A percentile compares a stretch with the other conserved stretches of the same genome.
phyloP scores from a whole-genome alignment of 345 rosid genomes.

The Heritiera fomes region DNA sequence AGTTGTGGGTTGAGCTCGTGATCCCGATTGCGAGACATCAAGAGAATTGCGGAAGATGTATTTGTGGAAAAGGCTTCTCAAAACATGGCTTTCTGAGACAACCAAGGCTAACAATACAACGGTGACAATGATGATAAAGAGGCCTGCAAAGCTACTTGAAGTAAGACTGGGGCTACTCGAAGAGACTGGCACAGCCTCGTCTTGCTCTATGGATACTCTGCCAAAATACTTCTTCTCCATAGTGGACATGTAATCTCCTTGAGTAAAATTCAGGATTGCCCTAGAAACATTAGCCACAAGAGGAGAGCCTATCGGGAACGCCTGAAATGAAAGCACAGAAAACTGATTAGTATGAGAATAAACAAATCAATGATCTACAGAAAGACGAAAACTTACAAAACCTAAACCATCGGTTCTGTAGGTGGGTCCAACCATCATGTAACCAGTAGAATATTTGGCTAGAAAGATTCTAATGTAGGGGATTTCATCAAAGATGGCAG shows the following conservation, averaged over 20 bases:
- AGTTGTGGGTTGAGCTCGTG: not conserved
- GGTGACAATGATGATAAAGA: not conserved
- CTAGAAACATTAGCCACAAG: conserved; percentile 5
- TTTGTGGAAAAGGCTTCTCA: not conserved
- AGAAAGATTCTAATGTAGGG: not conserved
- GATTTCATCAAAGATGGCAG: conserved; percentile 9
- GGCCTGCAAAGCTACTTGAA: conserved; percentile 1
- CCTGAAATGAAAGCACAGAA: not conserved
- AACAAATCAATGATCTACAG: no score
- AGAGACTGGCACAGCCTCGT: not conserved
- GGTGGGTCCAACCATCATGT: not conserved
- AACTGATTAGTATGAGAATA: not conserved
- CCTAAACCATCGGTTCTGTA: conserved; percentile 4
- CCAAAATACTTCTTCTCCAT: not conserved
- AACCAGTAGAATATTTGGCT: not conserved
- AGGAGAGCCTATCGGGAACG: not conserved
- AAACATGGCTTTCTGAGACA: no score
- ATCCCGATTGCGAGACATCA: not conserved
- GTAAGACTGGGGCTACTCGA: conserved; percentile 8
- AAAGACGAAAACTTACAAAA: not conserved
- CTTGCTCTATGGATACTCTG: not conserved
- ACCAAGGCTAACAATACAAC: no score
- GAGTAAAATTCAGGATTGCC: not conserved
- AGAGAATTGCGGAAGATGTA: not conserved
- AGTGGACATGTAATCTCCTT: not conserved